Evolutionary conservation across 2,329 filamentous ascomycete species (phyloP).

Genomic region (Aspergillus eucalypticola): DNA sequence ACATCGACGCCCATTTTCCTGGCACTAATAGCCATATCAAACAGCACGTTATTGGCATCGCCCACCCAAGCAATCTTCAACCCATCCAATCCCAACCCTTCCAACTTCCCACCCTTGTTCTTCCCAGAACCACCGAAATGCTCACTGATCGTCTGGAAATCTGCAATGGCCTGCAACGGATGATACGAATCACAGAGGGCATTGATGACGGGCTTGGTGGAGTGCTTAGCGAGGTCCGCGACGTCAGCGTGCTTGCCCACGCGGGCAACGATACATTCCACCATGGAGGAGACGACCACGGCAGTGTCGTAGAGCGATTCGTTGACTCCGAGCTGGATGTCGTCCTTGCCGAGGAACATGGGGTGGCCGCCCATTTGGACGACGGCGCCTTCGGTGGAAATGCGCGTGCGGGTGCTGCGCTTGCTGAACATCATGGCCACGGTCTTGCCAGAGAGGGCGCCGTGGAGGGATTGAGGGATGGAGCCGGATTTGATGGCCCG

Average conservation of each 20-base stretch:
- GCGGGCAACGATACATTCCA: conserved; percentile 77
- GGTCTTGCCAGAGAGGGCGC: conserved; percentile 70
- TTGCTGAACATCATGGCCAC: conserved; percentile 98
- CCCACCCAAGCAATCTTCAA: conserved; percentile 95
- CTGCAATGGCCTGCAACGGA: conserved; percentile 89
- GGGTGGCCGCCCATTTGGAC: conserved; percentile 86
- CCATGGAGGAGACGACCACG: conserved; percentile 91
- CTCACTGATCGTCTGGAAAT: conserved; percentile 89
- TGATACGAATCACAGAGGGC: conserved; percentile 89
- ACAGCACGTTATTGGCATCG: conserved; percentile 95
- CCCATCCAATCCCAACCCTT: conserved; percentile 70
- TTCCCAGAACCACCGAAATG: conserved; percentile 52
- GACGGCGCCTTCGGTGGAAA: conserved; percentile 90
- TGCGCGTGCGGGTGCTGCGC: conserved; percentile 85
- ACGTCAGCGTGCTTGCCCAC: conserved; percentile 78
- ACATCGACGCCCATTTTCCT: conserved; percentile 85
- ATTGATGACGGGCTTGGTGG: conserved; percentile 79
- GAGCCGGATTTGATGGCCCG: conserved; percentile 70
- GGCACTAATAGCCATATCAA: conserved; percentile 85
- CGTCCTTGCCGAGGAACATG: conserved; percentile 94
- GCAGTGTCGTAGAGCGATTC: conserved; percentile 93
- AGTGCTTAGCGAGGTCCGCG: conserved; percentile 67
- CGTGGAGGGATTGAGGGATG: conserved; percentile 60
- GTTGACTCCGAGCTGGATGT: conserved; percentile 94
- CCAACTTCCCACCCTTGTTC: conserved; percentile 24